These are phyloP conservation scores for Teunomyces barrocoloradensis DNA, from an alignment of 805 yeast species.

Conservation along the genomic window DNA sequence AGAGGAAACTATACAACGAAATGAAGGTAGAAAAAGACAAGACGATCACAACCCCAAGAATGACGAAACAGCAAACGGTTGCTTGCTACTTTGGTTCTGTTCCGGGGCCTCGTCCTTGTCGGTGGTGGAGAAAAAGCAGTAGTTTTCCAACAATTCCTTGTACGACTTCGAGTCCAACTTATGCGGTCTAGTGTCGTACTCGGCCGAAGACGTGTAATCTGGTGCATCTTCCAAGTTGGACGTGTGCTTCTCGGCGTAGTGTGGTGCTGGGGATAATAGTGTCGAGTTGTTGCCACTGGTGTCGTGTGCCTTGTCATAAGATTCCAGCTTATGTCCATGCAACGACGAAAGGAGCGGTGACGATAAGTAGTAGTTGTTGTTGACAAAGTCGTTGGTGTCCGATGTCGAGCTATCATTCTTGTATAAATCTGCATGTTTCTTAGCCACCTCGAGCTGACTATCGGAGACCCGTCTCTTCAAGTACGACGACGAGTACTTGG, in stretches of 20 bases:
- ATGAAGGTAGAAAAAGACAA: neutral
- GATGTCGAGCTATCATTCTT: constrained; percentile 10
- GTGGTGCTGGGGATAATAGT: neutral
- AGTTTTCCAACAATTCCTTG: constrained; percentile 54
- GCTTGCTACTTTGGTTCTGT: neutral
- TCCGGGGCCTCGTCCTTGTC: neutral
- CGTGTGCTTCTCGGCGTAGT: neutral
- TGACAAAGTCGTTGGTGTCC: constrained; percentile 27
- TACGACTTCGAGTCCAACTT: constrained; percentile 49
- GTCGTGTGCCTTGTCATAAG: neutral
- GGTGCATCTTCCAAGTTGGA: neutral
- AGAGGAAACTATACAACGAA: neutral
- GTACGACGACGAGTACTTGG: constrained; percentile 40
- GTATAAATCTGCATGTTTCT: constrained; percentile 7
- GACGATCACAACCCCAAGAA: constrained; percentile 4
- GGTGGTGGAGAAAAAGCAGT: constrained; percentile 50
- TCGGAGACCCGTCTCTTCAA: constrained; percentile 34
- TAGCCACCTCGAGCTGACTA: constrained; percentile 13
- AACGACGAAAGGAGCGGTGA: constrained; percentile 34
- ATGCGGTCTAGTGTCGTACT: neutral
- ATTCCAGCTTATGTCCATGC: neutral
- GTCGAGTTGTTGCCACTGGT: neutral
- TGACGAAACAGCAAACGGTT: constrained; percentile 8
- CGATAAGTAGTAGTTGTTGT: constrained; percentile 34
- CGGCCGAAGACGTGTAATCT: neutral